Conservation (phyloP, 768 basidiomycete genomes). For the Tylopilus felleus region DNA sequence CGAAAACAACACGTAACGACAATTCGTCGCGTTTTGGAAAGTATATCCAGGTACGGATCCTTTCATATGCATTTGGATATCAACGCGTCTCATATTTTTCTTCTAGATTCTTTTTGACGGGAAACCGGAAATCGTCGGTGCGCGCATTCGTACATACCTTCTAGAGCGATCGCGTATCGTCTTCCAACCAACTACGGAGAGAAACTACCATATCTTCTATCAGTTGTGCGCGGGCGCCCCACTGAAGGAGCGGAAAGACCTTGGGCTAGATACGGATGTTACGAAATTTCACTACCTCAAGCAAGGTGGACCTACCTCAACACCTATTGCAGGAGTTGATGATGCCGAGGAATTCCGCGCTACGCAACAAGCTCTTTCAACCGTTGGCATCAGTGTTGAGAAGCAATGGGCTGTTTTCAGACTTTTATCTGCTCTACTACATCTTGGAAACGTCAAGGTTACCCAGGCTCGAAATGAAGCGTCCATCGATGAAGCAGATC, state of each 20-base stretch:
- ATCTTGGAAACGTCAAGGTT: constrained; percentile 97
- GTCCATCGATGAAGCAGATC: constrained; percentile 76
- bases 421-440: constrained; percentile 86
- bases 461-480: constrained; percentile 79
- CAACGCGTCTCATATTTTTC: not conserved
- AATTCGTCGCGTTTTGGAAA: constrained; percentile 99
- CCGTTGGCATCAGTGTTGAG: constrained; percentile 96
- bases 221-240: constrained; percentile 97
- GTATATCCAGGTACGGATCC: constrained; percentile 80
- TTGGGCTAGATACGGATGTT: constrained; percentile 83
- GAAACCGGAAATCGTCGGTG: constrained; percentile 94
- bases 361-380: constrained; percentile 93
- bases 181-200: constrained; percentile 93
- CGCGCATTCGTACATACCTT: constrained; percentile 97
- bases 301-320: constrained; percentile 87
- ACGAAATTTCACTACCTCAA: constrained; percentile 88
- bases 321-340: constrained; percentile 88
- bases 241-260: constrained; percentile 90
- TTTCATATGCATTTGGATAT: not conserved
- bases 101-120: constrained; percentile 95
- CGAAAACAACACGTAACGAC: constrained; percentile 98
- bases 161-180: constrained; percentile 96
- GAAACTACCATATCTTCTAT: constrained; percentile 99
- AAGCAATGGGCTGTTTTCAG: constrained; percentile 98
- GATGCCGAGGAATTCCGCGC: constrained; percentile 93